Conservation (phyloP, 176 grass and related monocot genomes). For the Raddia distichophylla region DNA sequence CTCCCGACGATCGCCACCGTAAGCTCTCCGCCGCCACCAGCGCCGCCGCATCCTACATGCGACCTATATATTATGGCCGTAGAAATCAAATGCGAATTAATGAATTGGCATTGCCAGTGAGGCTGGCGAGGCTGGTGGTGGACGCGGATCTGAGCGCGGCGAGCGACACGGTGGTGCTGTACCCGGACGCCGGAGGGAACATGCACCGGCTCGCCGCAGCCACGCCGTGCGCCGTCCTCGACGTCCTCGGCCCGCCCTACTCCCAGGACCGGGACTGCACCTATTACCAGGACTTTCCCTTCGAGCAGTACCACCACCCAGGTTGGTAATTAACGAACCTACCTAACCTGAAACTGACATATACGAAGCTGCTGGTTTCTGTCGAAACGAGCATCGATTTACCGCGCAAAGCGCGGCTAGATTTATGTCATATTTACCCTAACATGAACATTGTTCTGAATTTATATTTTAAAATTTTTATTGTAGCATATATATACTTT, state of each 20-base stretch:
- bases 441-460: too few species aligned
- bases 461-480: too few species aligned
- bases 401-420: too few species aligned
- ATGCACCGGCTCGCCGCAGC: conserved; percentile 40
- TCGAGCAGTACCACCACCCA: neutral
- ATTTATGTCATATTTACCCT: too few species aligned
- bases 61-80: too few species aligned
- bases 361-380: too few species aligned
- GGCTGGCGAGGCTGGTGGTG: conserved; percentile 35
- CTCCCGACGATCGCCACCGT: conserved; percentile 6
- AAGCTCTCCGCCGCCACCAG: neutral
- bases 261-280: conserved; percentile 39
- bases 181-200: conserved; percentile 47
- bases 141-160: conserved; percentile 34
- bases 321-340: neutral
- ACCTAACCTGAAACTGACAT: too few species aligned
- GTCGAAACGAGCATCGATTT: too few species aligned
- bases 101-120: neutral
- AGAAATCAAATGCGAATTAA: neutral
- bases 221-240: conserved; percentile 38
- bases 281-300: conserved; percentile 42
- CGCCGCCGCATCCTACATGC: neutral
- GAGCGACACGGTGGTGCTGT: conserved; percentile 34
- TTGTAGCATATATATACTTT: too few species aligned
- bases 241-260: conserved; percentile 42